Evolutionary conservation across 2,329 filamentous ascomycete genomes (phyloP), one percentile per base, ranked within the genome.

Genomic region (Beauveria sp.): DNA sequence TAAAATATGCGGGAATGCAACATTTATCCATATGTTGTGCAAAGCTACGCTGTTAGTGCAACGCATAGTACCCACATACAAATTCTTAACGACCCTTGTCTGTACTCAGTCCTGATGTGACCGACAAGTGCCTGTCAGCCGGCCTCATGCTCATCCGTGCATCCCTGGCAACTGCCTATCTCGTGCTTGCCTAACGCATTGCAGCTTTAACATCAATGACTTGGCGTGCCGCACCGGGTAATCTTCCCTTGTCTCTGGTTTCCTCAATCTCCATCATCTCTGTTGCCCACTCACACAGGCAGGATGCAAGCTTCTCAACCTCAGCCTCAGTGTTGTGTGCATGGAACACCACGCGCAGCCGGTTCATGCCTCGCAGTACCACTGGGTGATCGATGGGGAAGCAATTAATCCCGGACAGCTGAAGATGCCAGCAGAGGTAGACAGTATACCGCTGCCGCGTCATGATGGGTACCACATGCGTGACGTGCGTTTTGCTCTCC

Each of bases 291-390:
- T 34, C 43, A 24, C 40, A 45, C 18, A 57, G 28, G 54, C 38
- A 45, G 34, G 38, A 34, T 20, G 38, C 54, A 24, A 57, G 42
- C n/a, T 24, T 66, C 38, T 70, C 60, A 6, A 78, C 66, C 53
- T 79, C 66, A 1, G 65, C 68, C 18, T 67, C 62, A 3, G 74
- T 77, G 57, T 78, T 78, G 8, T 68, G 68, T 3, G 75, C 75
- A 64, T 79, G 76, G 38, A 79, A 63, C 20, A 74, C 71, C 2
- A 79, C 63, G 26, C 75, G 69, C 5, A 79, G 66, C n/a, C 77
- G 69, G 52, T 69, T 69, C 22, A 71, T 68, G 0, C 75, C 75
- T 47, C 68, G 66, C 1, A 75, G 75, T 4, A 79, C 77, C 5
- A 73, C 73, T 1, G 76, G 77, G 54, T 71, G 68, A 9, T 72